Evolutionary conservation across 208 protist species (phyloP).

Genomic region (Acanthamoeba triangularis): DNA sequence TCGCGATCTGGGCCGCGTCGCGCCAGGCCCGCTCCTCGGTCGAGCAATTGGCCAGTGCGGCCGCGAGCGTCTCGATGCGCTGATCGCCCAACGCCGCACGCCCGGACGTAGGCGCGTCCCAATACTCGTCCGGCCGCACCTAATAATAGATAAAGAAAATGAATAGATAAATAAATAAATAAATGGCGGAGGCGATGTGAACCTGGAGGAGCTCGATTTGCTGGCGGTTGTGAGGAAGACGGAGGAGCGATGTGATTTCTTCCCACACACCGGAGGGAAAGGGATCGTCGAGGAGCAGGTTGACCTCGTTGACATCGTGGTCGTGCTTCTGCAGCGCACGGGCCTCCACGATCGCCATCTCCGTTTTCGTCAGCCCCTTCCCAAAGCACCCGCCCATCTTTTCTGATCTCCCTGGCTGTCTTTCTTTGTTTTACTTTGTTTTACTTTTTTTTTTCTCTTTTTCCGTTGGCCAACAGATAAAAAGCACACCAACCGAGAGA

Average conservation of each 20-base stretch:
- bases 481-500: too few species aligned
- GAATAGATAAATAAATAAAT: not conserved
- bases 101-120: not conserved
- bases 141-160: not conserved
- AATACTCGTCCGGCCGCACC: constrained; percentile 47
- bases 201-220: constrained; percentile 26
- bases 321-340: not conserved
- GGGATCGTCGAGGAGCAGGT: constrained; percentile 16
- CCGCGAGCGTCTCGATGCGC: constrained; percentile 18
- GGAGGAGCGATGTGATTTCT: not conserved
- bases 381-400: constrained; percentile 4
- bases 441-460: too few species aligned
- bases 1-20: not conserved
- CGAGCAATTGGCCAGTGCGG: not conserved
- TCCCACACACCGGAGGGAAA: not conserved
- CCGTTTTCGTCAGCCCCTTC: constrained; percentile 12
- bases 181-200: not conserved
- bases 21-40: not conserved
- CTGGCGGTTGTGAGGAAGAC: constrained; percentile 8
- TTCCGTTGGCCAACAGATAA: too few species aligned
- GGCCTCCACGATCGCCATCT: constrained; percentile 49
- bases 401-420: not conserved
- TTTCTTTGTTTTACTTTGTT: not conserved
- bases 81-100: not conserved
- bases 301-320: constrained; percentile 11